Evolutionary conservation across 2,329 filamentous ascomycete species (phyloP).

Genomic region (Venturia pyrina): DNA sequence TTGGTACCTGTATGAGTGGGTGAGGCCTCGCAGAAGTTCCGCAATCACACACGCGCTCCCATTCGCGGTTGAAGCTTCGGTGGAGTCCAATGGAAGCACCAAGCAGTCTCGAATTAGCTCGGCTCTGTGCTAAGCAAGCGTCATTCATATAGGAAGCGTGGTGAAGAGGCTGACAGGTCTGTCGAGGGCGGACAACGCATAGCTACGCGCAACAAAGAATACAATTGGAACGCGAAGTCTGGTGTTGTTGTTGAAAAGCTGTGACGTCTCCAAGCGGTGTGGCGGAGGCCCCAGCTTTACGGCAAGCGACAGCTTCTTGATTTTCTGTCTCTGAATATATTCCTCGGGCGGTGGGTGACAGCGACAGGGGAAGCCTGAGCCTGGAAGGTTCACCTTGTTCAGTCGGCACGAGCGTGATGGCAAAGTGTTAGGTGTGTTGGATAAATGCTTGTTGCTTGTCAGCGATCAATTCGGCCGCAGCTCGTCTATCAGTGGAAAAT

Average conservation of each 20-base stretch:
- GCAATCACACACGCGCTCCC: conserved; percentile 6
- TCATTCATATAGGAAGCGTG: neutral
- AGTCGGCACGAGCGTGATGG: neutral
- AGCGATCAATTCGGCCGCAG: neutral
- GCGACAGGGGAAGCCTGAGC: conserved; percentile 5
- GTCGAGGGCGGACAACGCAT: conserved; percentile 10
- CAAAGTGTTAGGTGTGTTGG: neutral
- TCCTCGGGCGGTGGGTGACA: neutral
- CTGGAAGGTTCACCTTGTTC: neutral
- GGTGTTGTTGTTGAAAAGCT: neutral
- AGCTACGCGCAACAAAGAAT: conserved; percentile 5
- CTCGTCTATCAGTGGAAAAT: neutral
- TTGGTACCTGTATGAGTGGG: conserved; percentile 7
- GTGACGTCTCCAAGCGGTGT: conserved; percentile 8
- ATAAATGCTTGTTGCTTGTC: conserved; percentile 2
- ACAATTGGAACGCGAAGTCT: neutral
- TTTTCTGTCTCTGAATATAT: neutral
- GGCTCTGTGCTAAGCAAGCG: conserved; percentile 5
- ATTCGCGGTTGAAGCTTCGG: conserved; percentile 5
- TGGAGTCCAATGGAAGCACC: conserved; percentile 6
- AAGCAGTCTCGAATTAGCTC: conserved; percentile 6
- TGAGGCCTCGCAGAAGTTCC: neutral
- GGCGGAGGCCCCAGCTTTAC: conserved; percentile 1
- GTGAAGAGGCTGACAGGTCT: conserved; percentile 3
- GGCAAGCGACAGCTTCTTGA: conserved; percentile 1